These are phyloP conservation scores for Alternaria burnsii DNA, from an alignment of 2,329 filamentous ascomycete species.

Conservation along the genomic window DNA sequence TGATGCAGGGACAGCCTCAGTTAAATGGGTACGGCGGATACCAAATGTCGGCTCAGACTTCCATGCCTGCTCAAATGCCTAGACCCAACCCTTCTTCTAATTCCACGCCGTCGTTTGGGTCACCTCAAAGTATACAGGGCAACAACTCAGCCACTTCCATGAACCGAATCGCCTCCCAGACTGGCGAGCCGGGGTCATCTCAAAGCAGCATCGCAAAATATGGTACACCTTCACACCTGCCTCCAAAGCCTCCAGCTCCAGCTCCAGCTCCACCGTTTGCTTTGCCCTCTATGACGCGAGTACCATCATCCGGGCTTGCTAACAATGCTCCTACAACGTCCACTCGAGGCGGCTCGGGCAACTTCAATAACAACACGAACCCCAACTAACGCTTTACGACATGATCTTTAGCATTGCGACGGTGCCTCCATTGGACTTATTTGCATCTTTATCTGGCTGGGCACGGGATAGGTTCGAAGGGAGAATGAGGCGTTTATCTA, in stretches of 20 bases:
- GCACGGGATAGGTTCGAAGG: conserved; percentile 5
- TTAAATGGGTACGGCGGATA: conserved; percentile 43
- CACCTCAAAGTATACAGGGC: conserved; percentile 37
- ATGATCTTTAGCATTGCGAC: conserved; percentile 39
- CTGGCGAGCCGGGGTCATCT: conserved; percentile 27
- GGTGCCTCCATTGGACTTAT: conserved; percentile 27
- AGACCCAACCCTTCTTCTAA: conserved; percentile 39
- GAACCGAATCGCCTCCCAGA: conserved; percentile 38
- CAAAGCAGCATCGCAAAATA: conserved; percentile 64
- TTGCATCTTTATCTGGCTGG: conserved; percentile 21
- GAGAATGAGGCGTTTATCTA: conserved; percentile 11
- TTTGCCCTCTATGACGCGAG: conserved; percentile 28
- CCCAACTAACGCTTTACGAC: conserved; percentile 33
- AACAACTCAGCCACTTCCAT: conserved; percentile 29
- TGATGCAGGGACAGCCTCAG: conserved; percentile 42
- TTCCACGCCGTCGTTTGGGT: conserved; percentile 41
- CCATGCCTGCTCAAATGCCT: conserved; percentile 37
- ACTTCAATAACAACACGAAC: conserved; percentile 16
- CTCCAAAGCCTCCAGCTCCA: conserved; percentile 63
- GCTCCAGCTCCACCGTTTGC: conserved; percentile 41
- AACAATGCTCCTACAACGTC: conserved; percentile 20
- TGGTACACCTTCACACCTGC: conserved; percentile 63
- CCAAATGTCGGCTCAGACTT: conserved; percentile 33
- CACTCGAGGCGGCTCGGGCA: conserved; percentile 17
- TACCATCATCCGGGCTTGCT: conserved; percentile 24